Evolutionary conservation across 805 yeast genomes (phyloP), one percentile per base, ranked within the genome.

Genomic region (Candida coleopterorum): DNA sequence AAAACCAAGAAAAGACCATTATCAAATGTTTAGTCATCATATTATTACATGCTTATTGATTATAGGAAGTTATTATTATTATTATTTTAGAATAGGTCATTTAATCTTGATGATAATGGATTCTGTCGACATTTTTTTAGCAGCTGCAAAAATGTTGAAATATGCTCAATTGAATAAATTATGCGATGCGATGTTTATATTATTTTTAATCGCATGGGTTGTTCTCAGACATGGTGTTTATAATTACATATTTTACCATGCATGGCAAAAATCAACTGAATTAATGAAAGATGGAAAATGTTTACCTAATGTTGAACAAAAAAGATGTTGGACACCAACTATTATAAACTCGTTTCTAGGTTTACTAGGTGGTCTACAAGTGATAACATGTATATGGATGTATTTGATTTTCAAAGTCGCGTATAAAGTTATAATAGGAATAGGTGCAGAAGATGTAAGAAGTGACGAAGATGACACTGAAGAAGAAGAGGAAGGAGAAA

Each of bases 21-120:
- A 61, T 47, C 95, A 88, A 60, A 88, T 88, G 97, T 77, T 87
- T 51, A 63, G 80, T 31, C 97, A 88, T 56, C 97, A 88, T 58
- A 77, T 89, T 39, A 79, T 89, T 39, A 88, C 97, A 1, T 71
- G 79, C 48, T 48, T 66, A 16, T 69, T 88, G 38, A 72, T 83
- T 18, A 55, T 71, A 9, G 90, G 93, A 2, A 81, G 93, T 1
- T 88, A 87, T 57, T 68, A 65, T 51, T 78, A 76, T 54, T 79
- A 83, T 59, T 83, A 79, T 58, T 75, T 81, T 23, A 72, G 85
- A 25, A 74, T 85, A 38, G 96, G 97, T 21, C 85, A 86, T 58
- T 72, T 81, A 20, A 81, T 88, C 30, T 60, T 86, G 46, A 70
- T 80, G 43, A 62, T 85, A 38, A 88, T 88, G 95, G 96, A 88